Evolutionary conservation across 352 stramenopile genomes (phyloP), one percentile per base, ranked within the genome.

Genomic region (Pythium monospermum): DNA sequence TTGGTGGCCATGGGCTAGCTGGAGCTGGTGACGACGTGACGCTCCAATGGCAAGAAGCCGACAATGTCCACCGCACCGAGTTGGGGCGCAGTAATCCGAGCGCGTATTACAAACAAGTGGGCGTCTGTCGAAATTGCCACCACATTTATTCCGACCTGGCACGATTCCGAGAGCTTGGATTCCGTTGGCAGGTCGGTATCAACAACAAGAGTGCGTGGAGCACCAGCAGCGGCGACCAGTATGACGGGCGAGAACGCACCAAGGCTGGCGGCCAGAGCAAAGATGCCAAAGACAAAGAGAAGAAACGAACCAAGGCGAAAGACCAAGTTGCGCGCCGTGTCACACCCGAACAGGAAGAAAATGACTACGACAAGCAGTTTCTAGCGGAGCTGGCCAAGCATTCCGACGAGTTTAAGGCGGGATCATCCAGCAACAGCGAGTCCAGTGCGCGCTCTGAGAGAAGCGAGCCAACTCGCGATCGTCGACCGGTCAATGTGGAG

Each of bases 91-190:
- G 62, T 1, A 87, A 93, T 13, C 79, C 82, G 21, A 70, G 58
- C 13, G 69, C 76, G 22, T 93, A 85, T 42, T 91, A 93, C 65
- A 90, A 88, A 51, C 82, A 88, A 61, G 77, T 87, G 8, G 33
- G 50, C 0, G 77, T 93, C 10, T 93, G 82, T 26, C 31, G 58
- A 16, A 91, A 93, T 46, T 93, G 82, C 51, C 73, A 87, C 55
- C 68, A 62, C 30, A 63, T 91, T 22, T 93, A 91, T 44, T 69
- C 65, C 1, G 64, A 83, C 32, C 58, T 91, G 36, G 73, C 81
- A 31, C 61, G 53, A 49, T 32, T 74, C 15, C 69, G 82, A 0
- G 74, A 86, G 21, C 53, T 53, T 15, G 71, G 68, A 0, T 93
- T 93, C 48, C 66, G 25, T 22, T 53, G 36, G 45, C 43, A 62